Evolutionary conservation across 73 alveolate species (phyloP).

Genomic region (Stentor coeruleus): DNA sequence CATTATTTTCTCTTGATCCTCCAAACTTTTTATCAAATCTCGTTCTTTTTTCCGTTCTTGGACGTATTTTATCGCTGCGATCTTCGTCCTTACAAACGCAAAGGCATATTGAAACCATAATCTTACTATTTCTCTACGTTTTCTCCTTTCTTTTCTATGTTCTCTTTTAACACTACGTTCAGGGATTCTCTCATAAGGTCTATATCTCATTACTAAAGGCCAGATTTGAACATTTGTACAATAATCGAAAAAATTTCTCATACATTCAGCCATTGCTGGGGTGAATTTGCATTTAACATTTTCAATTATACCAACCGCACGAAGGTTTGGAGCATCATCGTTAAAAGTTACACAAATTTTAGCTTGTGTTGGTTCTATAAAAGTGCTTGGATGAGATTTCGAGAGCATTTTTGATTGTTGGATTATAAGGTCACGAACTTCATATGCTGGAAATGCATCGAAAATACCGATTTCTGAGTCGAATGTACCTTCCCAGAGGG

Average conservation of each 20-base stretch:
- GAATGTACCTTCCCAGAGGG: constrained; percentile 29
- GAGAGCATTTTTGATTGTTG: background rate
- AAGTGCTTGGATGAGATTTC: background rate
- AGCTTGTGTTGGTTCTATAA: background rate
- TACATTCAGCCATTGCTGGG: constrained; percentile 22
- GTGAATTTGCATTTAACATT: background rate
- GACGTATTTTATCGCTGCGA: background rate
- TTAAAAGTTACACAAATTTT: background rate
- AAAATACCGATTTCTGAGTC: constrained; percentile 11
- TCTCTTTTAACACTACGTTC: background rate
- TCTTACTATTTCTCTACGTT: background rate
- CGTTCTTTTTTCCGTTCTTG: constrained; percentile 7
- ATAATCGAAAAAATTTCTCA: constrained; percentile 9
- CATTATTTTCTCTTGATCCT: background rate
- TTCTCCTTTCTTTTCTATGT: background rate
- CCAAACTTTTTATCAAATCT: background rate
- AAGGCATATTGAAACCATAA: constrained; percentile 12
- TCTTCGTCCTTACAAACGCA: background rate
- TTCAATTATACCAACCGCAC: background rate
- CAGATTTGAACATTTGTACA: constrained; percentile 15
- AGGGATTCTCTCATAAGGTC: constrained; percentile 7
- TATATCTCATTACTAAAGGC: background rate
- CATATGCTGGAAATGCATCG: constrained; percentile 30
- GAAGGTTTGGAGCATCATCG: background rate
- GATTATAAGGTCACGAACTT: constrained; percentile 20